These are phyloP conservation scores for Fraxinus sp. DNA, from an alignment of 305 asterid genomes.

Conservation along the genomic window DNA sequence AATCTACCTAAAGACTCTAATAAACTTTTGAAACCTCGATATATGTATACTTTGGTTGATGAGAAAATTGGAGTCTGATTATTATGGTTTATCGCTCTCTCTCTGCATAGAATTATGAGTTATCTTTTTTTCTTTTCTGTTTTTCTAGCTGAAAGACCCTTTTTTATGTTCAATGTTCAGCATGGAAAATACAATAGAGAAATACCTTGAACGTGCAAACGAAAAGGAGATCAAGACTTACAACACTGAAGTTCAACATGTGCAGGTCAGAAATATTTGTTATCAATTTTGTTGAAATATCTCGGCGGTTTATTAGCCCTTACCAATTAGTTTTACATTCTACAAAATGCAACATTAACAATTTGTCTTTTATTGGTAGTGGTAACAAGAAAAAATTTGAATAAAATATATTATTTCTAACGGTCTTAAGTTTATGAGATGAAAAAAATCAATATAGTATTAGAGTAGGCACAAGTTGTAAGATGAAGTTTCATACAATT, in stretches of 20 bases:
- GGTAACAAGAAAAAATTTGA: neutral
- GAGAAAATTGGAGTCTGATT: neutral
- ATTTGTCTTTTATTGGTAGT: neutral
- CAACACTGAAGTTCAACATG: conserved; percentile 21
- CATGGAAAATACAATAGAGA: conserved; percentile 37
- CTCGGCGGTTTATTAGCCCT: neutral
- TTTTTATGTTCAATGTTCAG: conserved; percentile 25
- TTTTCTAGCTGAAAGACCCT: neutral
- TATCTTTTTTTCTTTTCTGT: neutral
- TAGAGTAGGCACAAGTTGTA: neutral
- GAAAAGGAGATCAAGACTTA: conserved; percentile 19
- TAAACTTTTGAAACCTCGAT: neutral
- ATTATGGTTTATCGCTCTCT: neutral
- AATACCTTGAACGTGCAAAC: conserved; percentile 31
- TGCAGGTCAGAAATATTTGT: conserved; percentile 34
- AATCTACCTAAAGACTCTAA: neutral
- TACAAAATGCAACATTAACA: neutral
- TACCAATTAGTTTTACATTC: neutral
- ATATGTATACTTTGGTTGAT: neutral
- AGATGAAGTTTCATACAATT: neutral
- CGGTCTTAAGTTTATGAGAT: neutral
- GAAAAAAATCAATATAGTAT: neutral
- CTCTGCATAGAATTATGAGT: neutral
- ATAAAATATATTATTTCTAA: neutral
- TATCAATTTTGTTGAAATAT: neutral